Percentiles rank a stretch among this genome's conserved stretches.
phyloP scores from a whole-genome alignment of 1,284 basidiomycete genomes.

The Tremellales sp. region DNA sequence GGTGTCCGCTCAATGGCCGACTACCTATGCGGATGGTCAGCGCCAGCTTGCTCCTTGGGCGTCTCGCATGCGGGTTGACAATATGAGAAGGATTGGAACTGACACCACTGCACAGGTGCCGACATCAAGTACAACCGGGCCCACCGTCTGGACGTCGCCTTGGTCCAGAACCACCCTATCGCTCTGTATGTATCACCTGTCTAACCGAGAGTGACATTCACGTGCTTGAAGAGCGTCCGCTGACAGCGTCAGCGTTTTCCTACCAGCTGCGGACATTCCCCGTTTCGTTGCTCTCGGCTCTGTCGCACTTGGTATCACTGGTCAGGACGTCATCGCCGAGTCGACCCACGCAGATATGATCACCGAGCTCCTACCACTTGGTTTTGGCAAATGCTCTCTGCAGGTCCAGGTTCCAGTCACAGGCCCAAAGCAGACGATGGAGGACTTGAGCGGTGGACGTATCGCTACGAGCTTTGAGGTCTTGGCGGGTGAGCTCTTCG shows the following conservation, averaged over 20 bases:
- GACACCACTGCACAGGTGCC: conserved; percentile 66
- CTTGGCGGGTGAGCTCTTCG: conserved; percentile 76
- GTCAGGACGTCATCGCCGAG: conserved; percentile 96
- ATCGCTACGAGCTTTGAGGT: conserved; percentile 94
- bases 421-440: conserved; percentile 64
- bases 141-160: conserved; percentile 83
- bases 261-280: conserved; percentile 95
- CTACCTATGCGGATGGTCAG: not conserved
- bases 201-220: too few species aligned
- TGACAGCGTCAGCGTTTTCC: conserved; percentile 79
- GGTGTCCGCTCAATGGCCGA: too few species aligned
- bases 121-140: conserved; percentile 94
- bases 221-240: not conserved
- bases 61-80: not conserved
- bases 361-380: conserved; percentile 75
- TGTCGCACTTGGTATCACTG: conserved; percentile 60
- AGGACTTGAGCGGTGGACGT: conserved; percentile 82
- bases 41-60: too few species aligned
- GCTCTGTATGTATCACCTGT: conserved; percentile 60
- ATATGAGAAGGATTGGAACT: not conserved
- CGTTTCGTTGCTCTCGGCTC: conserved; percentile 98
- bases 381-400: conserved; percentile 90
- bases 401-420: conserved; percentile 92
- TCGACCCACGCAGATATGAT: conserved; percentile 72
- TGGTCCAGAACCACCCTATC: conserved; percentile 88